phyloP scores from a whole-genome alignment of 2,329 filamentous ascomycete species.

The Aureobasidium sp. region DNA sequence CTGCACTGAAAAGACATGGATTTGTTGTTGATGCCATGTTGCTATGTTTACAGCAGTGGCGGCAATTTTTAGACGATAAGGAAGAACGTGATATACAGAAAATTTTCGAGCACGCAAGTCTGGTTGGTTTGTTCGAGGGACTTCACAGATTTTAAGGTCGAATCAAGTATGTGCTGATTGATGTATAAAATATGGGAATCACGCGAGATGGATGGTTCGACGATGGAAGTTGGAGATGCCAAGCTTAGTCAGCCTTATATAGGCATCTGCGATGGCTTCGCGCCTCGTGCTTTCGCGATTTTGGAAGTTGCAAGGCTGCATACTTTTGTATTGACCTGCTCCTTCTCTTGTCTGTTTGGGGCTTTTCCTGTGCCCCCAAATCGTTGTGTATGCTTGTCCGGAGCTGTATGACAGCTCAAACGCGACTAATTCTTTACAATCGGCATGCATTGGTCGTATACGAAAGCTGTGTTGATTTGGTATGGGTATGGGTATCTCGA shows the following conservation, averaged over 20 bases:
- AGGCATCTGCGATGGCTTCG: not conserved
- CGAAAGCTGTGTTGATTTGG: constrained; percentile 2
- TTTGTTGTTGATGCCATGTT: constrained; percentile 16
- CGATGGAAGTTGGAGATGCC: constrained; percentile 2
- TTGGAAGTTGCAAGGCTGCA: not conserved
- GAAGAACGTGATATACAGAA: not conserved
- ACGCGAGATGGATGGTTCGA: constrained; percentile 2
- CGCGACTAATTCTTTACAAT: not conserved
- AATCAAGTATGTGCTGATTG: not conserved
- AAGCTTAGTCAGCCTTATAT: constrained; percentile 9
- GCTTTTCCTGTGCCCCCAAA: not conserved
- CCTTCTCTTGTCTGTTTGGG: not conserved
- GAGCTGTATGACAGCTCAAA: not conserved
- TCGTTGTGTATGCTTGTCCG: no score
- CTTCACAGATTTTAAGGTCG: not conserved
- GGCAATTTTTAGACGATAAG: not conserved
- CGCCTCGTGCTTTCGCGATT: constrained; percentile 1
- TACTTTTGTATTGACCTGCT: not conserved
- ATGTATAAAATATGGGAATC: not conserved
- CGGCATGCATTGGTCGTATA: not conserved
- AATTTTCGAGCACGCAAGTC: not conserved
- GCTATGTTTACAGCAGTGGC: not conserved
- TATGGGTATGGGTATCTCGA: constrained; percentile 16
- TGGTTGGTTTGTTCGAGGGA: not conserved
- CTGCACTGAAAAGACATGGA: constrained; percentile 61